A percentile compares a stretch with the other conserved stretches of the same genome.
Conservation (phyloP, 2,329 filamentous ascomycete genomes). For the Arthrobotrys sphaeroides region DNA sequence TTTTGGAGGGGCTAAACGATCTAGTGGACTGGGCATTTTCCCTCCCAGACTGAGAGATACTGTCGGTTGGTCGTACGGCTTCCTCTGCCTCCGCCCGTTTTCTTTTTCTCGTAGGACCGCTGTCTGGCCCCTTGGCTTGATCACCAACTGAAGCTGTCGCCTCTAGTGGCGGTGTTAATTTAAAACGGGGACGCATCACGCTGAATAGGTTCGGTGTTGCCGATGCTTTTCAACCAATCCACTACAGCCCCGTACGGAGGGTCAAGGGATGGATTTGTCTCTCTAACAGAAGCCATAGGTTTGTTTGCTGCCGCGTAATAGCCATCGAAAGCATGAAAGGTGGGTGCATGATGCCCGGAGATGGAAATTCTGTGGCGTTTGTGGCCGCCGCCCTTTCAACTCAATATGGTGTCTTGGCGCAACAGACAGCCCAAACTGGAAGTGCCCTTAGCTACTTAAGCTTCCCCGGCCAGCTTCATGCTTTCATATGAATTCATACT, state of each 20-base stretch:
- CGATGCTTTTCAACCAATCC: neutral
- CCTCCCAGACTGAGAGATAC: neutral
- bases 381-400: no score
- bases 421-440: no score
- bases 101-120: neutral
- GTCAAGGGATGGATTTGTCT: neutral
- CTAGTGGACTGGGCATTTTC: neutral
- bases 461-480: no score
- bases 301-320: no score
- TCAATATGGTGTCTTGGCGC: no score
- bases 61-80: neutral
- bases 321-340: no score
- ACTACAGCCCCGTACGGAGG: neutral
- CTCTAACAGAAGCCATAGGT: neutral
- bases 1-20: neutral
- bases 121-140: neutral
- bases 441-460: no score
- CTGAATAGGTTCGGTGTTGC: neutral
- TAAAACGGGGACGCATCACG: neutral
- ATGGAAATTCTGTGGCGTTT: no score
- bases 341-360: no score
- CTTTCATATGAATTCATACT: no score
- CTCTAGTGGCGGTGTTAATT: neutral
- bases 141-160: neutral
- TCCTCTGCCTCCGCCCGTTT: neutral